phyloP scores from a whole-genome alignment of 192 early-diverging fungal genomes.

The Fimicolochytrium jonesii region DNA sequence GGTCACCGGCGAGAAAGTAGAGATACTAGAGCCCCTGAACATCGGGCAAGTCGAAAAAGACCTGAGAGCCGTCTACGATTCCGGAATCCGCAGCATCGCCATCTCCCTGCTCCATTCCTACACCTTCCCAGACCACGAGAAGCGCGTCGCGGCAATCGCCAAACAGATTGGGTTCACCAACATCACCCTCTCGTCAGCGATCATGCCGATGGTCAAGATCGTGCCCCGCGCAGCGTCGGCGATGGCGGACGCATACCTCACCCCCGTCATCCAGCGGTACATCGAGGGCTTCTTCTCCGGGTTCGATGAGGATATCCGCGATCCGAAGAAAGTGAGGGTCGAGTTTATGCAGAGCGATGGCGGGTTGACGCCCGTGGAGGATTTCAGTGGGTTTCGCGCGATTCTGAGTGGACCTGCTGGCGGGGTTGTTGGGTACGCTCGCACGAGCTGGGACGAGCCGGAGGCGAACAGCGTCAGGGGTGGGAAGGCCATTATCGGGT shows the following conservation, averaged over 20 bases:
- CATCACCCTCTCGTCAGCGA: conserved; percentile 72
- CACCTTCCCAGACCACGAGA: conserved; percentile 86
- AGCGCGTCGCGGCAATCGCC: conserved; percentile 61
- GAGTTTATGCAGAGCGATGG: conserved; percentile 99
- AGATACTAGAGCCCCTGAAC: conserved; percentile 66
- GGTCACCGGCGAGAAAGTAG: conserved; percentile 82
- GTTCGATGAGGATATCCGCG: conserved; percentile 67
- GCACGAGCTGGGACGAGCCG: conserved; percentile 40
- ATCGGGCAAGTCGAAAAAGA: conserved; percentile 49
- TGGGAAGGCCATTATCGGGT: conserved; percentile 77
- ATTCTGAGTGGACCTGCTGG: conserved; percentile 94
- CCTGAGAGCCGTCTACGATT: conserved; percentile 55
- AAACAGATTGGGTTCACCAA: conserved; percentile 76
- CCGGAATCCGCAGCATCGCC: conserved; percentile 83
- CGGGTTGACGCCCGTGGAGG: conserved; percentile 79
- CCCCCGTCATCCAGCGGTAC: conserved; percentile 85
- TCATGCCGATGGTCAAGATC: conserved; percentile 92
- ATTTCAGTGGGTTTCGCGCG: conserved; percentile 82
- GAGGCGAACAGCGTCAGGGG: too few relatives aligned
- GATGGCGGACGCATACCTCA: conserved; percentile 89
- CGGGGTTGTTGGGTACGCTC: conserved; percentile 85
- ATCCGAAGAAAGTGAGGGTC: conserved; percentile 44
- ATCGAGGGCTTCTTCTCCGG: conserved; percentile 80
- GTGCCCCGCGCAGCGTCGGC: conserved; percentile 90
- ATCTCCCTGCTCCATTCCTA: conserved; percentile 94